These are phyloP conservation scores for Dioszegia crocea DNA, from an alignment of 768 basidiomycete species.

Conservation along the genomic window DNA sequence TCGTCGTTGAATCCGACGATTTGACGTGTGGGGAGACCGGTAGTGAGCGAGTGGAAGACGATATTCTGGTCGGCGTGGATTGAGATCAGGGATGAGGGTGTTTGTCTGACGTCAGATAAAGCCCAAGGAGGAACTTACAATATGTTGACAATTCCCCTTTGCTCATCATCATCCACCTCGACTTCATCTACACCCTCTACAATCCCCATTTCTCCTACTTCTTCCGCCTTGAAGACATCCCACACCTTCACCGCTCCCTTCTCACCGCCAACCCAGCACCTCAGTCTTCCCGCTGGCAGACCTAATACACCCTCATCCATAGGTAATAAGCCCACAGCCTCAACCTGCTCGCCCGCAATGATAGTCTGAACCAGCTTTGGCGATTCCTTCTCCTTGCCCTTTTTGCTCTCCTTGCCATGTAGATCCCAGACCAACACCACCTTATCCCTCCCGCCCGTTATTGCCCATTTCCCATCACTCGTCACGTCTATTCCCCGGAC, in stretches of 20 bases:
- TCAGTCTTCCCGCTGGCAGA: constrained; percentile 52
- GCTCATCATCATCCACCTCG: constrained; percentile 64
- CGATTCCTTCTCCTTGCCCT: constrained; percentile 40
- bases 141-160: constrained; percentile 74
- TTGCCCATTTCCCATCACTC: constrained; percentile 77
- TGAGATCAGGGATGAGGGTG: constrained; percentile 65
- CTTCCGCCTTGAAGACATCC: constrained; percentile 67
- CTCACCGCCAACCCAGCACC: constrained; percentile 86
- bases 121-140: constrained; percentile 60
- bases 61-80: constrained; percentile 97
- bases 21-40: constrained; percentile 65
- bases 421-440: constrained; percentile 93
- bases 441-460: constrained; percentile 88
- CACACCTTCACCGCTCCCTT: constrained; percentile 80
- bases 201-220: constrained; percentile 59
- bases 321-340: constrained; percentile 71
- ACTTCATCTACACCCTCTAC: constrained; percentile 50
- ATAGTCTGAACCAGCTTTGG: constrained; percentile 73
- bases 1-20: constrained; percentile 97
- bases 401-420: constrained; percentile 47
- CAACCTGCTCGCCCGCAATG: constrained; percentile 72
- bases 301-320: constrained; percentile 56
- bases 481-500: constrained; percentile 85
- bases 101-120: constrained; percentile 56
- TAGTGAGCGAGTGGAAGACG: constrained; percentile 75